Base-by-base conservation (phyloP, 176 grass and related monocot species). In the Elaeis guineensis region DNA sequence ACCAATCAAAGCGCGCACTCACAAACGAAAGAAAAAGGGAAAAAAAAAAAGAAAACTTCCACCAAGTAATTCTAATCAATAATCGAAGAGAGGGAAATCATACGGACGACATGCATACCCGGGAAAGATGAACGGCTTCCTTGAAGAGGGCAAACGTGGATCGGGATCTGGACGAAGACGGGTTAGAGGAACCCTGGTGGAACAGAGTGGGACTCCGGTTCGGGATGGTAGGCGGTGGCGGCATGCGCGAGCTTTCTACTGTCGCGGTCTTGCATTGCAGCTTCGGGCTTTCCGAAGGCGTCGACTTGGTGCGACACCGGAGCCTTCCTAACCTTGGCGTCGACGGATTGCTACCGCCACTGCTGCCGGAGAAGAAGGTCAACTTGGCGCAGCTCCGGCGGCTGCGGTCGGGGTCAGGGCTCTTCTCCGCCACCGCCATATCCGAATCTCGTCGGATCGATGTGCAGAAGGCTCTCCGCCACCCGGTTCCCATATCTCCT, bases 391-490 rank as follows among this genome's bases (percentile, higher is more conserved):
- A 80, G 56, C 51, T 39, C 54, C 76, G 58, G 7, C 71, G 65
- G 17, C 71, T 74, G 17, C 84, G 57, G 58, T 62, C 67, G 21
- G 59, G 57, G 21, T 60, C 61, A 4, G 50, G 18, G 7, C 63
- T 57, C 68, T 65, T 57, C 73, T 69, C 71, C 61, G 62, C 48
- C 44, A 7, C 22, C 63, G 52, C 28, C 24, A 62, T 4, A 65
- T 62, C 22, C 23, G 67, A 59, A 29, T 80, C 91, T 35, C 91
- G 69, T 3, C 74, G 80, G 16, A 90, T 82, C 15, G 86, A 90
- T 48, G 91, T 96, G 80, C 91, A 96, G 48, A 96, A 79, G 12
- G 91, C 86, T 74, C 91, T 87, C 76, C 86, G 80, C 91, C 91
- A 96, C 62, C 92, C 83, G 32, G 69, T 96, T 21, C 83, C 75